Evolutionary conservation across 805 yeast species (phyloP), one percentile per base, ranked within the genome.

Genomic region (Huiozyma sinensis): DNA sequence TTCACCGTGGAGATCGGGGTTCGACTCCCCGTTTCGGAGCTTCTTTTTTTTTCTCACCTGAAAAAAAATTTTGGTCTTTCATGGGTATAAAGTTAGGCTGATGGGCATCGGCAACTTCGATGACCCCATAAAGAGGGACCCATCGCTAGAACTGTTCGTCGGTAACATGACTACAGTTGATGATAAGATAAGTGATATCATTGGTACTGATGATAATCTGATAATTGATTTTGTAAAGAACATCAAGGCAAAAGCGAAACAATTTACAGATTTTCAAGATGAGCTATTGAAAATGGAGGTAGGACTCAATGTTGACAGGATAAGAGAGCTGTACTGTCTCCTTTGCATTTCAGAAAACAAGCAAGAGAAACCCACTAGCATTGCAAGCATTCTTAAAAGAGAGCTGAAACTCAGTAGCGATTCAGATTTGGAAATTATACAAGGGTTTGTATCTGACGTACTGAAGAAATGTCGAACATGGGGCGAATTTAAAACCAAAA

Each of bases 221-320:
- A 17, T 33, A 11, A 6, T 40, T 12, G 42, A 17, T 5, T 35
- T 35, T 11, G 31, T 41, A 6, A 35, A 43, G 38, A 28, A 29
- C 24, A 8, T 43, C 7, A 65, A 65, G 47, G 49, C 50, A 1
- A 55, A 59, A 24, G 60, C 72, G 2, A 30, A 47, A 3, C 56
- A 62, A 12, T 45, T 58, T 1, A 51, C 52, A 6, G 66, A 64
- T 9, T 73, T 77, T 50, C 55, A 57, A 17, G 38, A 50, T 11
- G 63, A 61, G 5, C 54, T 77, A 24, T 53, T 56, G 5, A 73
- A 67, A 11, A 58, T 68, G 44, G 78, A 75, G 5, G 72, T 73
- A 33, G 74, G 67, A 5, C 62, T 61, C 36, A 30, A 51, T 27
- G 38, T 39, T 9, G 51, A 51, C 11, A 40, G 50, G 24, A 49